Evolutionary conservation across 164 flowering plant genomes (phyloP), one percentile per base, ranked within the genome.

Genomic region (Brasenia schreberi): DNA sequence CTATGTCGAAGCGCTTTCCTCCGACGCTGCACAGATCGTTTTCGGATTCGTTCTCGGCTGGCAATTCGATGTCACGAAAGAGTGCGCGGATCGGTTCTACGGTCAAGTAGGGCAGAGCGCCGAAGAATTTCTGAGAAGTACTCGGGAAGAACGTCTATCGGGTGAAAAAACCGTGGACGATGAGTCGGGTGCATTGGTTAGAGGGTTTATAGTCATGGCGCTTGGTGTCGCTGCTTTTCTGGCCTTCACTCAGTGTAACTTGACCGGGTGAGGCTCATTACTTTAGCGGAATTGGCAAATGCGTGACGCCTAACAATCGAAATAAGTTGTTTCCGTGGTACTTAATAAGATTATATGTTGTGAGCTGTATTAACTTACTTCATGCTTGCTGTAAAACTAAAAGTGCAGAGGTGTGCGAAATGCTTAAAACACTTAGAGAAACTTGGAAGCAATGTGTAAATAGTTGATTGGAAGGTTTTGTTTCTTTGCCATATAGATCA

Each of bases 201-300:
- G 82, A 66, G 83, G 73, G n/a, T 14, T 89, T 62, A 73, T 85
- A 43, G 78, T 89, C 4, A 64, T 88, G 76, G 81, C 88, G 16
- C 10, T 87, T 45, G 91, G 85, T 0, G 77, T 86, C 10, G 87
- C 95, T 0, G 86, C 97, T 0, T 75, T 88, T 53, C 82, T 89
- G 7, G 87, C 81, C 18, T 94, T 94, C 70, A 72, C 81, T 45
- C 95, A 85, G 78, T 74, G 75, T 53, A 94, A 88, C 65, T 7
- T 91, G 59, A 89, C 92, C 10, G 98, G 98, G 96, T 92, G 6
- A 71, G 81, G 63, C 19, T 10, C 5, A 61, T 61, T 33, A 2
- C 27, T 33, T 33, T 33, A 33, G 39, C 39, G 3, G 2, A 23
- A 23, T 23, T 23, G 27, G 27, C 2, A 23, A 23, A 23, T 23